Base-by-base conservation (phyloP, 2,329 filamentous ascomycete genomes). In the Cercospora berteroae region DNA sequence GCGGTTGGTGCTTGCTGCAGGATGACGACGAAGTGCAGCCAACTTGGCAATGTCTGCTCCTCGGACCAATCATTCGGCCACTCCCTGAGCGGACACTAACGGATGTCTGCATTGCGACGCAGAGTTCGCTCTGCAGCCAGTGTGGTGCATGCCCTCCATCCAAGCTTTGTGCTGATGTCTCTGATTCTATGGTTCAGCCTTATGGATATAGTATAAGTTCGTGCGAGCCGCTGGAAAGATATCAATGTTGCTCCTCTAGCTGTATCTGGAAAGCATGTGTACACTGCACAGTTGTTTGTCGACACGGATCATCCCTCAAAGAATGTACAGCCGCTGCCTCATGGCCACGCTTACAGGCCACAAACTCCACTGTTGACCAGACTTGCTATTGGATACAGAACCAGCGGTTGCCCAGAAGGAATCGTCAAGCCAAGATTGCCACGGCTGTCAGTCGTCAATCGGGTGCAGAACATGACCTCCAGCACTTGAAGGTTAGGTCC, bases 401-500 rank as follows among this genome's bases (percentile, higher is more conserved):
- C 67, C 44, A 50, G 48, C 10, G 70, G 70, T 42, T 48, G 13
- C 0, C 71, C 71, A 23, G 39, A 48, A 33, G 58, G n/a, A 27
- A 72, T 57, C 18, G 58, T 63, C 6, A 72, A 63, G 5, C 64
- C 70, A n/a, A 87, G 69, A 55, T 78, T 78, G 0, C 83, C 84
- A 33, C 72, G 79, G 2, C 75, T 74, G 68, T 82, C 81, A 0
- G 83, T 79, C 1, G 80, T 83, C 5, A 79, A 75, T 0, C 76
- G 69, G 0, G 76, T 79, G 74, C 86, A 87, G 44, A 75, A 77
- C 63, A 84, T 68, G 9, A 84, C 75, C 63, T 86, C 83, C 12
- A 66, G 72, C 10, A 77, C 57, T 5, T 66, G 50, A 61, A 73
- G 65, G 1, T 68, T 65, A 13, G 66, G 64, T 29, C 63, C 76